Conservation (phyloP, 495 filamentous ascomycete species). For the Podospora australis region DNA sequence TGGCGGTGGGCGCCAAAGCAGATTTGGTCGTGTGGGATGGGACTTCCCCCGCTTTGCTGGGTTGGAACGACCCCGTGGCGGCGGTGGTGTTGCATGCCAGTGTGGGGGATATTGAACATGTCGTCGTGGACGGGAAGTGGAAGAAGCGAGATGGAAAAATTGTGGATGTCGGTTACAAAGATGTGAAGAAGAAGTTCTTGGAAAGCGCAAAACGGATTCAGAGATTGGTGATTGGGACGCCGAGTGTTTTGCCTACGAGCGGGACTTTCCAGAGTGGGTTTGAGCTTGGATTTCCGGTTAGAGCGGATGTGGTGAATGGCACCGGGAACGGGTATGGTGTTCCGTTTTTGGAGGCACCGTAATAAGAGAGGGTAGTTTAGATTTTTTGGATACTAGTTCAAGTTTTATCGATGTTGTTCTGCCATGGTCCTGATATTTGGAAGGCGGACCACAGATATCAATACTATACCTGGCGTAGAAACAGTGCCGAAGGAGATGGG, state of each 20-base stretch:
- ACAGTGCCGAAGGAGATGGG: too few relatives aligned
- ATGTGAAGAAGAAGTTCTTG: conserved; percentile 25
- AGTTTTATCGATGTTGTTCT: too few relatives aligned
- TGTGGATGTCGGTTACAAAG: conserved; percentile 19
- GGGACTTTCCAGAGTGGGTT: conserved; percentile 17
- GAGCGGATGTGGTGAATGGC: conserved; percentile 16
- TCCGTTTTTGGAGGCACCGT: conserved; percentile 15
- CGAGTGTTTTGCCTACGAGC: neutral
- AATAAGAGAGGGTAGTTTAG: too few relatives aligned
- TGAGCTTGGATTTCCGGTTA: conserved; percentile 11
- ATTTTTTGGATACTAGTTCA: too few relatives aligned
- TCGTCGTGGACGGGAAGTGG: conserved; percentile 43
- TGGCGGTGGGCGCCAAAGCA: conserved; percentile 40
- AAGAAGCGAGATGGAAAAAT: conserved; percentile 33
- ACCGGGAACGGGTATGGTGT: conserved; percentile 23
- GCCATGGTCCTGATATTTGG: too few relatives aligned
- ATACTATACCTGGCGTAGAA: too few relatives aligned
- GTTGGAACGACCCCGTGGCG: conserved; percentile 45
- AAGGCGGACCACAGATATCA: too few relatives aligned
- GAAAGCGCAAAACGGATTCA: conserved; percentile 24
- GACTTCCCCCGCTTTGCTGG: conserved; percentile 37
- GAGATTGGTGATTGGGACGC: neutral
- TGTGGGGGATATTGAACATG: conserved; percentile 41
- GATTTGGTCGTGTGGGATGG: conserved; percentile 49
- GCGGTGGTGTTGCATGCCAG: conserved; percentile 46